Base-by-base conservation (phyloP, 2,329 filamentous ascomycete species). In the Pseudocercospora vitis region DNA sequence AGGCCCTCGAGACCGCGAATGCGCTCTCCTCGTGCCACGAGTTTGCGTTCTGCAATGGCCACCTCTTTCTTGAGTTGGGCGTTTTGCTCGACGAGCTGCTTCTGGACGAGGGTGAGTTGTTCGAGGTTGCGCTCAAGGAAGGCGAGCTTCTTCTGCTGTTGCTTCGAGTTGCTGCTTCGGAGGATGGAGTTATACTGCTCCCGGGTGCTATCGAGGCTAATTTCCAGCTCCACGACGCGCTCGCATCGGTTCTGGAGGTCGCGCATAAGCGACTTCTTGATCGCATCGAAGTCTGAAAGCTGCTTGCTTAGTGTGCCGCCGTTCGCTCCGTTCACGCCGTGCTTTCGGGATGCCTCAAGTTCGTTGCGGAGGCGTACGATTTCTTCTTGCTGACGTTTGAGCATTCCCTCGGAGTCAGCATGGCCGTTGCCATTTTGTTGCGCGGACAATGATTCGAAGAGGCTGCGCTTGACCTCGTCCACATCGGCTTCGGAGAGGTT, bases 91-190 rank as follows among this genome's bases (percentile, higher is more conserved):
- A 99, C 94, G 9, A 99, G 85, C 75, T 99, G 94, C 51, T 94
- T 85, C 75, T 99, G 94, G 50, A 99, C 94, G 69, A 96, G 90
- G 3, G 94, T 99, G 50, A 99, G 81, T 74, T 99, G 94, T 76
- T 99, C 94, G 33, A 99, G 84, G 71, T 99, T 99, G 69, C 94
- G 87, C 78, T 99, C 94, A 47, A 99, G 77, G 81, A 99, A 99
- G 12, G 94, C 95, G 89, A 99, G 97, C 83, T 99, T 99, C 87
- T 99, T 99, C 76, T 99, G 94, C 77, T 99, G 94, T 19, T 94
- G 92, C 55, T 94, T 88, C 79, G 95, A 97, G 79, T 99, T 99
- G 63, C 90, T 96, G 46, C 90, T 94, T 52, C 92, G 87, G 54
- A 99, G 82, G 56, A 99, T 94, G 66, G 96, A 96, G 79, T 99